Evolutionary conservation across 805 yeast species (phyloP).

Genomic region (Saccharomycopsis guyanensis): DNA sequence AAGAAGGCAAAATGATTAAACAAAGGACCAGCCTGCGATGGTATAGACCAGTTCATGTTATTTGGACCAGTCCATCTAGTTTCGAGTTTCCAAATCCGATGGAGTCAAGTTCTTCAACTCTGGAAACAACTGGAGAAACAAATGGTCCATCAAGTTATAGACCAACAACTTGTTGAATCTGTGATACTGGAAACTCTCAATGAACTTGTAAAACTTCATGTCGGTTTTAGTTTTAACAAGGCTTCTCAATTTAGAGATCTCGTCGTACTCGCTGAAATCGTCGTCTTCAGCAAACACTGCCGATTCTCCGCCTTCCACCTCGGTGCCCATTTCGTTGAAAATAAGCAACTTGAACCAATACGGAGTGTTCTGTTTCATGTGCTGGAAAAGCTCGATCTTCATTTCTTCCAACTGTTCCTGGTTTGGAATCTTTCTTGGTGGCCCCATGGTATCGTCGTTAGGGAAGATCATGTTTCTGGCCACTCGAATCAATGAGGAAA

Average conservation of each 20-base stretch:
- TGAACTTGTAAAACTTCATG: slow-evolving; percentile 24
- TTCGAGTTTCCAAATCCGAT: slow-evolving; percentile 18
- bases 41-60: no score
- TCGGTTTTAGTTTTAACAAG: slow-evolving; percentile 20
- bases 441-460: slow-evolving; percentile 42
- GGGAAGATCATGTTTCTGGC: slow-evolving; percentile 39
- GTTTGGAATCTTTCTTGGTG: slow-evolving; percentile 36
- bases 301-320: slow-evolving; percentile 22
- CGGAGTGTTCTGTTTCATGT: slow-evolving; percentile 23
- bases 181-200: slow-evolving; percentile 31
- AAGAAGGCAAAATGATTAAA: no score
- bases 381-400: slow-evolving; percentile 22
- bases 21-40: no score
- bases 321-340: slow-evolving; percentile 20
- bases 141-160: slow-evolving; percentile 35
- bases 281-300: slow-evolving; percentile 24
- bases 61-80: no score
- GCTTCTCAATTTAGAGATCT: slow-evolving; percentile 4
- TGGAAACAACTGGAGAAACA: slow-evolving; percentile 34
- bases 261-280: slow-evolving; percentile 23
- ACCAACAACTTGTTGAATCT: slow-evolving; percentile 37
- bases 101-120: slow-evolving; percentile 26
- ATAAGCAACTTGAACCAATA: slow-evolving; percentile 24
- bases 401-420: slow-evolving; percentile 31
- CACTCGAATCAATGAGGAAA: slow-evolving; percentile 24